Evolutionary conservation across 805 yeast species (phyloP).

Genomic region (Candida patagonica): DNA sequence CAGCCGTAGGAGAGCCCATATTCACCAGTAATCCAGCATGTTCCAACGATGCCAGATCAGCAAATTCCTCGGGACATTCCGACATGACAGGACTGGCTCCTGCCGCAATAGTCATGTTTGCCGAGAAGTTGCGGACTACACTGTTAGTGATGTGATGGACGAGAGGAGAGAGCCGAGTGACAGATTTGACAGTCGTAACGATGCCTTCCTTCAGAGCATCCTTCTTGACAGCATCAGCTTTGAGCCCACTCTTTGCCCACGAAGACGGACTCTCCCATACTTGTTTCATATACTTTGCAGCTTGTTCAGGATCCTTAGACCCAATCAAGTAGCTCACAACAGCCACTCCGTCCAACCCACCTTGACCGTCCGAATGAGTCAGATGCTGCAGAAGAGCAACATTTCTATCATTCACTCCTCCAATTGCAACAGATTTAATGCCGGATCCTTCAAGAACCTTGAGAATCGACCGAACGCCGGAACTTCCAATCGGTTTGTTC

Average conservation of each 20-base stretch:
- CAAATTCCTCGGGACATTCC: conserved; percentile 57
- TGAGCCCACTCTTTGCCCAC: not conserved
- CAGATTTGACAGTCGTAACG: conserved; percentile 22
- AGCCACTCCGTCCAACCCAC: conserved; percentile 68
- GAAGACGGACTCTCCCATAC: conserved; percentile 9
- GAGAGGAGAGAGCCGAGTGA: conserved; percentile 39
- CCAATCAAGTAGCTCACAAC: conserved; percentile 85
- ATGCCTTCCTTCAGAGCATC: conserved; percentile 12
- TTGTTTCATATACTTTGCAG: conserved; percentile 36
- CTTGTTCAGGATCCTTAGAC: conserved; percentile 39
- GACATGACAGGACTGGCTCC: conserved; percentile 91
- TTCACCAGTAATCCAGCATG: conserved; percentile 54
- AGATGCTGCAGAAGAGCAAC: conserved; percentile 48
- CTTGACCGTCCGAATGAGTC: conserved; percentile 34
- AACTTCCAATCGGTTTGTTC: conserved; percentile 55
- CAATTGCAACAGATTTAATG: conserved; percentile 66
- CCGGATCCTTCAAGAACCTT: conserved; percentile 32
- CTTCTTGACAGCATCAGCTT: not conserved
- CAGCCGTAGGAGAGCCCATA: conserved; percentile 57
- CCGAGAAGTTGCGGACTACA: conserved; percentile 83
- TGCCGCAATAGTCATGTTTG: conserved; percentile 73
- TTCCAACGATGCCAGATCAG: conserved; percentile 51
- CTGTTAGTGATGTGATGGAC: conserved; percentile 82
- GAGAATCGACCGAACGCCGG: conserved; percentile 51
- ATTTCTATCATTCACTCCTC: conserved; percentile 64